Percentiles rank a stretch among this genome's conserved stretches.
These are phyloP conservation scores for Fusarium torreyae DNA, from an alignment of 2,329 filamentous ascomycete genomes.

Conservation along the genomic window DNA sequence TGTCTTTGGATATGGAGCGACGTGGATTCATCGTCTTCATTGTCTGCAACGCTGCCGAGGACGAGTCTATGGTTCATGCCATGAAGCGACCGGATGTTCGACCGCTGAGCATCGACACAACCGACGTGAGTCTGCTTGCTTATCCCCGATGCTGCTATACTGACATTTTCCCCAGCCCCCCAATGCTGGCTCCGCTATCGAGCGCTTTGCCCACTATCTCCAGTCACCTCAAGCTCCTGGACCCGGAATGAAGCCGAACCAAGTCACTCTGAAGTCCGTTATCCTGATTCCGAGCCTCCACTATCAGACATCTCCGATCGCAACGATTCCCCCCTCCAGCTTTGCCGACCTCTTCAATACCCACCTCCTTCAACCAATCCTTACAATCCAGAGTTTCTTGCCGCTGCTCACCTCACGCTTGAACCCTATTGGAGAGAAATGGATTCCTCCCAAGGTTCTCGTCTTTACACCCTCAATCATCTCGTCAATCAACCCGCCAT, in stretches of 20 bases:
- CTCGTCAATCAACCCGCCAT: slow-evolving; percentile 83
- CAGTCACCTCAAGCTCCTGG: slow-evolving; percentile 82
- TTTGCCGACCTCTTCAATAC: slow-evolving; percentile 95
- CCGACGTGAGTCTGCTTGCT: slow-evolving; percentile 71
- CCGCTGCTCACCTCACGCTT: slow-evolving; percentile 78
- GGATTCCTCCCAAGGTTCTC: slow-evolving; percentile 76
- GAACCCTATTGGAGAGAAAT: slow-evolving; percentile 65
- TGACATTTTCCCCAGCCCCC: slow-evolving; percentile 68
- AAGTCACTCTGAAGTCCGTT: slow-evolving; percentile 82
- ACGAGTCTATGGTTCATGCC: slow-evolving; percentile 83
- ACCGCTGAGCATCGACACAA: slow-evolving; percentile 85
- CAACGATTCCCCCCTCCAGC: slow-evolving; percentile 84
- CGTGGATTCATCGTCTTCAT: slow-evolving; percentile 95
- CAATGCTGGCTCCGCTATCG: slow-evolving; percentile 77
- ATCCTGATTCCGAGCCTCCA: slow-evolving; percentile 86
- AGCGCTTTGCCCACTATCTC: slow-evolving; percentile 79
- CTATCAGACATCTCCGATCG: slow-evolving; percentile 87
- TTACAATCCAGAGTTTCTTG: slow-evolving; percentile 91
- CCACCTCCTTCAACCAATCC: slow-evolving; percentile 89
- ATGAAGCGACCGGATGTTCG: slow-evolving; percentile 86
- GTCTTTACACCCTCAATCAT: slow-evolving; percentile 86
- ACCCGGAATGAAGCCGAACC: slow-evolving; percentile 81
- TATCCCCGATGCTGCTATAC: neutral
- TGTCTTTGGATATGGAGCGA: slow-evolving; percentile 89
- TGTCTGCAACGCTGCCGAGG: slow-evolving; percentile 86